Evolutionary conservation across 1,284 basidiomycete species (phyloP), one percentile per base, ranked within the genome.

Genomic region (Rhodotorula sp.): DNA sequence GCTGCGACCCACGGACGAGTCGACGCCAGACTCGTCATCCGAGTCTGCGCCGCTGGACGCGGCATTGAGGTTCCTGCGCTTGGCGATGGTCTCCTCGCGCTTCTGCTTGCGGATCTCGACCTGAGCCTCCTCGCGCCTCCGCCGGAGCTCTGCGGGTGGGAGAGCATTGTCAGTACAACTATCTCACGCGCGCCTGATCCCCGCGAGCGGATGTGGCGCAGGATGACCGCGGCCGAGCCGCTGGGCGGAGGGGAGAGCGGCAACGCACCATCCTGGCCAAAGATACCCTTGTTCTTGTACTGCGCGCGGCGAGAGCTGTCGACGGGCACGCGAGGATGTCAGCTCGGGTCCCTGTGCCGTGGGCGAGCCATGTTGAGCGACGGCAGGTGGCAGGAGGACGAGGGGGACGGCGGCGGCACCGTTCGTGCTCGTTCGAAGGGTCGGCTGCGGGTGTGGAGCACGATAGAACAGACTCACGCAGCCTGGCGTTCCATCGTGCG

Each of bases 21-120:
- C 73, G 34, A 52, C 59, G 7, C 62, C 68, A 15, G 54, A 70
- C 67, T 69, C 78, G 59, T 73, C 76, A 58, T 77, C 78, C 26
- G 72, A 75, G 52, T 80, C 79, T 31, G 86, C 85, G 85, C 80
- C 56, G 61, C 84, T 83, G 59, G 86, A 80, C 30, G 87, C 84
- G 48, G 90, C 88, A 75, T 91, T 85, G 79, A 95, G 91, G 82
- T 96, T 96, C 74, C 94, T 86, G 80, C 94, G 87, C 85, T 97
- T 97, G 73, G 94, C 91, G 71, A 97, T 94, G 80, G 92, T 94
- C 82, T 97, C 94, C 80, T 97, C 94, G 76, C 94, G 86, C 84
- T 96, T 96, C 83, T 94, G 91, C 79, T 91, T 87, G 79, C 94
- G 87, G 84, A 97, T 96, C 85, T 97, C 94, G 68, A 97, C 94